Evolutionary conservation across 2,329 filamentous ascomycete species (phyloP), one percentile per base, ranked within the genome.

Genomic region (Aspergillus flavus): DNA sequence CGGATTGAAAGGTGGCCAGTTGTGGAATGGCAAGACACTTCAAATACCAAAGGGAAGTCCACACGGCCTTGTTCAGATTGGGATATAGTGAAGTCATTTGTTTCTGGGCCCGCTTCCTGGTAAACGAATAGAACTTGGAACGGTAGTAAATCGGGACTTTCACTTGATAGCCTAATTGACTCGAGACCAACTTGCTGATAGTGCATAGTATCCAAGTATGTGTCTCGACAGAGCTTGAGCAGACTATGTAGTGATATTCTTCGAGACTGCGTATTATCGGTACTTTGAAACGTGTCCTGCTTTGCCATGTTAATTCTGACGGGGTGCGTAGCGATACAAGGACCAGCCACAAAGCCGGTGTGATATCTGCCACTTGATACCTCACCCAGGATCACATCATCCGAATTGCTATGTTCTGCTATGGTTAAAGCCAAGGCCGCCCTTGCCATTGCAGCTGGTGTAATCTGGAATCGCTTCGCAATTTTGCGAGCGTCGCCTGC

Each of bases 91-190:
- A 32, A 32, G 10, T 11, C 30, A 32, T 28, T 21, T 46, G 23
- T 46, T 1, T 32, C 23, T 32, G 23, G 23, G 16, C 39, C 16
- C 48, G 39, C 6, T 30, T 57, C 56, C 16, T 60, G 61, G 19
- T 60, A 63, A 26, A 63, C 61, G 34, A 52, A 63, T n/a, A 63
- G 45, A 6, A 60, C 58, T 21, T 57, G 58, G 14, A 63, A 63
- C 19, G 61, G 61, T 36, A 63, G 30, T 41, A 36, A 2, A 30
- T 52, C 53, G 1, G 58, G 52, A 30, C 48, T n/a, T 6, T 36
- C 53, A 43, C 36, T 54, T 34, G 39, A 21, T 9, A 32, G 50
- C 39, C 61, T 43, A 16, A 63, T 63, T 12, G 57, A 30, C 21
- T 39, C 28, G 4, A 63, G 26, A 11, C 61, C 61, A 26, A 60